Base-by-base conservation (phyloP, 1,284 basidiomycete species). In the Malassezia furfur region DNA sequence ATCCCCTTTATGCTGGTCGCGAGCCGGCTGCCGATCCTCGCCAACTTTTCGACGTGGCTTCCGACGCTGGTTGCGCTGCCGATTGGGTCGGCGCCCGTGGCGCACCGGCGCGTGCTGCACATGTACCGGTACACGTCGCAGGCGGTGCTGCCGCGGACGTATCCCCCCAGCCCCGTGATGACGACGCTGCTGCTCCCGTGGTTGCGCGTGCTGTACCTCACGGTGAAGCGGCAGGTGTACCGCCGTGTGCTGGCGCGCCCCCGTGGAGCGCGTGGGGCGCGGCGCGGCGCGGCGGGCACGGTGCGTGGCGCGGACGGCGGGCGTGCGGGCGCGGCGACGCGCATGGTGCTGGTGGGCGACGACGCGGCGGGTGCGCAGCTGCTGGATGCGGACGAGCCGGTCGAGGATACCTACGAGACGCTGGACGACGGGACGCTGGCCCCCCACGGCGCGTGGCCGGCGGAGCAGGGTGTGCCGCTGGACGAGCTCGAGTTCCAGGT, bases 1-100 rank as follows among this genome's bases (percentile, higher is more conserved):
- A 67, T 73, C 22, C 70, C 70, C 1, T 64, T 73, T 22, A 63
- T 63, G n/a, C 60, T 73, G 5, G 57, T 71, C 14, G 62, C 64
- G 8, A 59, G 63, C 17, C 53, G 62, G 39, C 50, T 71, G 34
- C 62, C 62, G 19, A 39, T 70, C 38, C 59, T 71, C n/a, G 66
- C 67, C 22, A 60, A 57, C 21, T 57, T 66, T 40, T 57, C 65
- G 45, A 66, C 62, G 0, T 71, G 68, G 67, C 49, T 67, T 1
- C 68, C 68, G 1, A 65, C 67, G 4, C 32, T 69, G 31, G 59
- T 68, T 1, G 63, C 62, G 12, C 55, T 66, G 12, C 67, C 63
- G 12, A 45, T 67, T 41, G 59, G 58, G 14, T 55, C 59, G 34
- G 38, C 62, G 2, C 55, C 57, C 5, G 34, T 60, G 45, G 52